Base-by-base conservation (phyloP, 345 rosid genomes). In the Leavenworthia alabamica region DNA sequence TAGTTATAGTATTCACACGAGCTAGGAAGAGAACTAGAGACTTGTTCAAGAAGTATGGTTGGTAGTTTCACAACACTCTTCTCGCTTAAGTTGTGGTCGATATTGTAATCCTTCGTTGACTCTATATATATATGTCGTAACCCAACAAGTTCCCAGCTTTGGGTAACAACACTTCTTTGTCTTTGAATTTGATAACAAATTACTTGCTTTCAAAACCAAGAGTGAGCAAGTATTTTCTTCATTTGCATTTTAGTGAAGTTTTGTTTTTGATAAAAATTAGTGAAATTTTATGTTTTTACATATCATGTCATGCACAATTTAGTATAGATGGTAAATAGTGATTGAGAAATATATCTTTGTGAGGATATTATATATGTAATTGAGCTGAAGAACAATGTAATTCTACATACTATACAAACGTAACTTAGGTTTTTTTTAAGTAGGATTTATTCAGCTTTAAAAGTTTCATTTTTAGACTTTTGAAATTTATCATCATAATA, bases 21-120 rank as follows among this genome's bases (percentile, higher is more conserved):
- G 87, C 80, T 75, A 87, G 95, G 82, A 93, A 89, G 88, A 79
- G 99, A 79, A 87, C 96, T 11, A 75, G 66, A 73, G 77, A 85
- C 74, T 76, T 81, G 48, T 77, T 89, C 41, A 81, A 67, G 70
- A 85, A 77, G 74, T 68, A 50, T 42, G 83, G 95, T 16, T 65
- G 72, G 66, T 57, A 32, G 29, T 64, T 29, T 63, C 64, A 22
- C 54, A 36, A 24, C 51, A 17, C 70, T 66, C 65, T 45, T 37
- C 49, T 62, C 29, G 12, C 37, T 66, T 47, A 3, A 23, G 41
- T 44, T 61, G 27, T 54, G 56, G 73, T 69, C 62, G 49, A 62
- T 10, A 10, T 32, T 70, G 57, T 46, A 36, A 22, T 45, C 55
- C 1, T 62, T 22, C 49, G 39, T 62, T 54, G 56, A 69, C 56